Base-by-base conservation (phyloP, 768 basidiomycete genomes). In the Amanita rimosa region DNA sequence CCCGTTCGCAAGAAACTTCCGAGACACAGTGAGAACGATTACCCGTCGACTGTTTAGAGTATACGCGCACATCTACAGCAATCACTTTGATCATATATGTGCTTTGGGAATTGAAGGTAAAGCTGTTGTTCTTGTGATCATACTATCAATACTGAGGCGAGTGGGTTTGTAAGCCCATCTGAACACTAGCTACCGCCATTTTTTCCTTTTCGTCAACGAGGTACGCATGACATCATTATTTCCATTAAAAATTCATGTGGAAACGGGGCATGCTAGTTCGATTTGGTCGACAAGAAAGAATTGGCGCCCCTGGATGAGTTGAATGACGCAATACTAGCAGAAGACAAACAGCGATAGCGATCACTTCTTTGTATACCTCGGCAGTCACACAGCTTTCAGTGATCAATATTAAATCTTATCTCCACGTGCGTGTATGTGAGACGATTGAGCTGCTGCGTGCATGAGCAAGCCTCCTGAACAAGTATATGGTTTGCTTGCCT, bases 41-140 rank as follows among this genome's bases (percentile, higher is more conserved):
- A 78, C 91, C 50, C 78, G 96, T 39, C 79, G 96, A 22, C 65
- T 99, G 48, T 99, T 99, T 75, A 79, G 96, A 14, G 88, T 99
- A 36, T 99, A 99, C 62, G 96, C 93, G 16, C 96, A 99, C 63
- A 83, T 98, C 60, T 99, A 99, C 71, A 95, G 93, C 72, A 95
- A 92, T 56, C 96, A 99, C 66, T 98, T 99, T 64, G 96, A 98
- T 58, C 95, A 98, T 58, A 90, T 98, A 51, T 98, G 95, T 63
- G 96, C 96, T 11, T 69, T 99, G 40, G 94, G 94, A 4, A 97
- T 99, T 46, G 96, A 99, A 78, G 95, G 95, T 95, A 52, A 35
- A 70, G 60, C 29, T 44, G 5, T 11, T 33, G 35, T 14, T 17
- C 27, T 11, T 35, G 33, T 13, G 34, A 35, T 19, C n/a, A n/a